Evolutionary conservation across 2,329 filamentous ascomycete genomes (phyloP), one percentile per base, ranked within the genome.

Genomic region (Penicillium thymicola): DNA sequence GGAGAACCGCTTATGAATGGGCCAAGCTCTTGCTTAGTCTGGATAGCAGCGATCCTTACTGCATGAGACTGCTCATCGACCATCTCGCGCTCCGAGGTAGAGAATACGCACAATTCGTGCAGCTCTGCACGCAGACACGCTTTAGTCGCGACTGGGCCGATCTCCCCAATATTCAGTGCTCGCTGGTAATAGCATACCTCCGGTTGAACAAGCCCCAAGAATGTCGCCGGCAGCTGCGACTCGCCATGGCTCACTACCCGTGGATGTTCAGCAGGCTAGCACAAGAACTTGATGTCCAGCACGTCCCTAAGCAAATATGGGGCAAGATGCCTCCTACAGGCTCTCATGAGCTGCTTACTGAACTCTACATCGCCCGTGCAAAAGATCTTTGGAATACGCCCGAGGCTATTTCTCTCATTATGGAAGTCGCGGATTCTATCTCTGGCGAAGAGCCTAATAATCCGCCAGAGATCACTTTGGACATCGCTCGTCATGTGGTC

Each of bases 1-100:
- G 91, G 80, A 84, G 92, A 45, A 97, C 94, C 0, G 91, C 92
- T 0, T 85, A 96, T 46, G 94, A 97, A 73, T 99, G 94, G 92
- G 84, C 90, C 7, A 96, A 94, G 75, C 76, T 97, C 6, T 79
- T 97, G 10, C 81, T 95, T 30, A 84, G 87, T 56, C 75, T 97
- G 57, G 85, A 92, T 63, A 85, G 86, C 4, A 77, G 80, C 4
- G 94, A 99, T 69, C 92, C 92, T 0, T 97, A 96, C 67, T 89
- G 85, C 45, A 84, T 96, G 68, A 82, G 87, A 58, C 83, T 96
- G 54, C 82, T 91, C 60, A 84, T 96, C 47, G 93, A 97, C 69
- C 85, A 91, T 61, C 81, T 96, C 51, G 91, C 92, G 2, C 79
- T 97, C n/a, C 85, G 90, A 53, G 89, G 90, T 4, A 82, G 88